Percentiles rank a stretch among this genome's conserved stretches.
These are phyloP conservation scores for Gonapodya sp. DNA, from an alignment of 192 early-diverging fungal species.

Conservation along the genomic window DNA sequence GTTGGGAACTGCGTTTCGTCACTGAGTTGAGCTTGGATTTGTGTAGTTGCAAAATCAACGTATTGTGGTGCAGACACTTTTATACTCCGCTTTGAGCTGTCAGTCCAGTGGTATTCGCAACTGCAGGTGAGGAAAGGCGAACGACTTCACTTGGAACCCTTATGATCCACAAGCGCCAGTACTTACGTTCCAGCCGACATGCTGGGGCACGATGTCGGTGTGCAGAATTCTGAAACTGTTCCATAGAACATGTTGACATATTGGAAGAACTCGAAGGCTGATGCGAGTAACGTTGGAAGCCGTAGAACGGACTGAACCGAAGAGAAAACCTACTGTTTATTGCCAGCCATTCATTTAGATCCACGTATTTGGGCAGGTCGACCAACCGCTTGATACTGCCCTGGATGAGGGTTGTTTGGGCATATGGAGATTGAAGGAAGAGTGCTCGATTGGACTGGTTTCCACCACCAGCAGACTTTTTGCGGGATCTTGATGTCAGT, in stretches of 20 bases:
- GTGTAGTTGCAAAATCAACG: conserved; percentile 83
- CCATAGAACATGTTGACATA: conserved; percentile 85
- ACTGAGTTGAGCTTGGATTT: conserved; percentile 74
- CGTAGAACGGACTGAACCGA: not conserved
- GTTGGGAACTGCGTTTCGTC: conserved; percentile 92
- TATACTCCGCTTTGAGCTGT: conserved; percentile 64
- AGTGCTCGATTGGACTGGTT: not conserved
- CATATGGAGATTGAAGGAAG: conserved; percentile 38
- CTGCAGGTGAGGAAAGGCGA: conserved; percentile 17
- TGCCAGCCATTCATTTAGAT: conserved; percentile 88
- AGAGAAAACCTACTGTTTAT: conserved; percentile 47
- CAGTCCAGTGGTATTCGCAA: conserved; percentile 86
- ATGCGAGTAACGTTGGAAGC: not conserved
- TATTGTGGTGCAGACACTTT: conserved; percentile 92
- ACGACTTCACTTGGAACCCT: not conserved
- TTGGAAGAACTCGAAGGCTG: conserved; percentile 88
- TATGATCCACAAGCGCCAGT: not conserved
- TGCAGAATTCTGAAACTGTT: conserved; percentile 81
- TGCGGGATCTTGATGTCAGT: not conserved
- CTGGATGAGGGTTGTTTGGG: conserved; percentile 73
- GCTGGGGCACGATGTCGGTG: conserved; percentile 61
- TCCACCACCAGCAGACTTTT: not conserved
- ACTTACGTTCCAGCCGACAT: conserved; percentile 76
- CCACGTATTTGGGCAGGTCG: conserved; percentile 81
- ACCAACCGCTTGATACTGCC: conserved; percentile 86